Percentiles rank a stretch among this genome's conserved stretches.
phyloP scores from a whole-genome alignment of 495 filamentous ascomycete species.

The Astrothelium macrocarpum region DNA sequence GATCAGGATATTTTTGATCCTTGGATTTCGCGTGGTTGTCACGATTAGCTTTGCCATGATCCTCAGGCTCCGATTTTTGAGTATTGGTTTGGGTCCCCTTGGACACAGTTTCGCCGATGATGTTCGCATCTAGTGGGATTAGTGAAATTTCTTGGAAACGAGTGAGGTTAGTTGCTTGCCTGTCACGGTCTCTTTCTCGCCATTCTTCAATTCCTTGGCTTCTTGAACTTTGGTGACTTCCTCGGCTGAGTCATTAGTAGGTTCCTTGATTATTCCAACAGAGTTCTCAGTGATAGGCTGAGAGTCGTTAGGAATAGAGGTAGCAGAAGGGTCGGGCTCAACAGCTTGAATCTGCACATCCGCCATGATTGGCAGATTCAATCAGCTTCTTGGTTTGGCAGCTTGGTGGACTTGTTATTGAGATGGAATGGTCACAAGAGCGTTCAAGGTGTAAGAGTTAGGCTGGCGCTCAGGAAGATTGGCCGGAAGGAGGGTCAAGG shows the following conservation, averaged over 20 bases:
- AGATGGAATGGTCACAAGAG: too few species aligned
- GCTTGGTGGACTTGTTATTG: too few species aligned
- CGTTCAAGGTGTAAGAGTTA: too few species aligned
- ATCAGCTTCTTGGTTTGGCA: too few species aligned
- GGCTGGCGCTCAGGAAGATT: too few species aligned
- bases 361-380: constrained; percentile 4
- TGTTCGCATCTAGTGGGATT: neutral
- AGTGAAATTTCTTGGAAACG: neutral
- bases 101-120: neutral
- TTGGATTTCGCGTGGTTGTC: neutral
- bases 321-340: constrained; percentile 16
- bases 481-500: too few species aligned
- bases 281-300: constrained; percentile 5
- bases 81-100: neutral
- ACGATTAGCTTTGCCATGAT: neutral
- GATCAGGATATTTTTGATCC: neutral
- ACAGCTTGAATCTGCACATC: neutral
- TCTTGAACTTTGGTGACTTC: constrained; percentile 1
- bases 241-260: neutral
- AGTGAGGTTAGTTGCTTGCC: neutral
- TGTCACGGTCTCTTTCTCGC: constrained; percentile 7
- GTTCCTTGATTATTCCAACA: neutral
- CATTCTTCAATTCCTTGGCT: constrained; percentile 2
- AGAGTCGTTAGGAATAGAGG: constrained; percentile 11
- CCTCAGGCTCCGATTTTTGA: neutral